Percentiles rank a stretch among this genome's conserved stretches.
phyloP scores from a whole-genome alignment of 441 rosid genomes.

The Euphorbia celastroides region DNA sequence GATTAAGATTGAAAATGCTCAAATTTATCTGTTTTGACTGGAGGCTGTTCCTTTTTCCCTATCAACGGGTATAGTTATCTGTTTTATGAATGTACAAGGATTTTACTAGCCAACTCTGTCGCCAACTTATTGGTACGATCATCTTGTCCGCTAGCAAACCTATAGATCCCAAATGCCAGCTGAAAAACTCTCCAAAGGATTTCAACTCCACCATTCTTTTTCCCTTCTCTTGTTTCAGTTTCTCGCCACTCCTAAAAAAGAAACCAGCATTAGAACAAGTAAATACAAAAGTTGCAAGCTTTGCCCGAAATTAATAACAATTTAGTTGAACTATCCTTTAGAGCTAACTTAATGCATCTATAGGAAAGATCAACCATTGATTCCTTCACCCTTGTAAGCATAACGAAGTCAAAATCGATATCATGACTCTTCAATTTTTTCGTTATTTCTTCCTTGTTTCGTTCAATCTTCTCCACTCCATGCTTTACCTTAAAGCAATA shows the following conservation, averaged over 20 bases:
- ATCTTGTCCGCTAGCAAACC: conserved; percentile 72
- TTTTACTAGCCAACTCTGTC: conserved; percentile 56
- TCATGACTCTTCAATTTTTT: conserved; percentile 25
- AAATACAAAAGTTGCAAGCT: background rate
- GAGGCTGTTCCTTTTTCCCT: background rate
- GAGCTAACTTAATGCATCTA: conserved; percentile 37
- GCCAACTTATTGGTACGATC: conserved; percentile 54
- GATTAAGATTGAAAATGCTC: background rate
- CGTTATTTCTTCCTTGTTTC: conserved; percentile 30
- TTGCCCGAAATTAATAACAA: background rate
- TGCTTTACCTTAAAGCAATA: conserved; percentile 23
- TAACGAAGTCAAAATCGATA: conserved; percentile 31
- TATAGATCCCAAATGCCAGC: conserved; percentile 59
- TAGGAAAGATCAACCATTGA: conserved; percentile 39
- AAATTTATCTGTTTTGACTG: background rate
- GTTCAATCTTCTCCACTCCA: conserved; percentile 33
- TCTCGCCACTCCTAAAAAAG: conserved; percentile 42
- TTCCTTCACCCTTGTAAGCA: conserved; percentile 30
- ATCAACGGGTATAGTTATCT: background rate
- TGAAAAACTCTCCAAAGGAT: conserved; percentile 64
- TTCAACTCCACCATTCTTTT: conserved; percentile 25
- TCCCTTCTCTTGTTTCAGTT: conserved; percentile 23
- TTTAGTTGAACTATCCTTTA: conserved; percentile 18
- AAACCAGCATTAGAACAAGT: background rate
- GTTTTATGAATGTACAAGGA: conserved; percentile 8